phyloP scores from a whole-genome alignment of 1,284 basidiomycete genomes.

The Wallemia mellicola region DNA sequence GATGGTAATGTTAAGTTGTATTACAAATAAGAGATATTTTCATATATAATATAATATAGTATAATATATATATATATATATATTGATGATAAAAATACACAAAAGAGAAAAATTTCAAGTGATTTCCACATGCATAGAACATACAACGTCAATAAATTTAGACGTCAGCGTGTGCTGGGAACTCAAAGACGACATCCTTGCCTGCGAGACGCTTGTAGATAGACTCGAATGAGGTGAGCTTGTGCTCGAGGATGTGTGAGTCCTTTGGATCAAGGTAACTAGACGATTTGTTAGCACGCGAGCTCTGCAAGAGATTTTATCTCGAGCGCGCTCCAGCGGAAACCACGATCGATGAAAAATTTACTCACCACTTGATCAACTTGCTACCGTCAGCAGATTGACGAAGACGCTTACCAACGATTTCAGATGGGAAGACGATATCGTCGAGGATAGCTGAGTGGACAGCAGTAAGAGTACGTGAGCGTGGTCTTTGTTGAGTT shows the following conservation, averaged over 20 bases:
- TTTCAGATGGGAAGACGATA: conserved; percentile 95
- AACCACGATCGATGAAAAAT: neutral
- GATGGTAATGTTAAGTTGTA: neutral
- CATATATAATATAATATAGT: neutral
- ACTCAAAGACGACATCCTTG: conserved; percentile 75
- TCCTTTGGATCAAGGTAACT: conserved; percentile 97
- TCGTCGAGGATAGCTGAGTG: conserved; percentile 98
- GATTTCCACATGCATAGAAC: conserved; percentile 4
- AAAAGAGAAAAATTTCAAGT: no score
- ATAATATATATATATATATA: neutral
- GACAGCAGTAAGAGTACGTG: conserved; percentile 84
- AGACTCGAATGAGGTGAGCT: conserved; percentile 82
- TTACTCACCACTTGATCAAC: conserved; percentile 69
- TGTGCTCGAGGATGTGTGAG: conserved; percentile 96
- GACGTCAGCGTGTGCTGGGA: conserved; percentile 23
- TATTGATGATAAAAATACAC: no score
- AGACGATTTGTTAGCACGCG: conserved; percentile 8
- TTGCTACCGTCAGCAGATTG: conserved; percentile 69
- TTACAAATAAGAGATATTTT: neutral
- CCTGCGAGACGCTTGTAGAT: conserved; percentile 82
- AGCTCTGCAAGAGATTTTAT: conserved; percentile 2
- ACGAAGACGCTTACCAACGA: conserved; percentile 90
- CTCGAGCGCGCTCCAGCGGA: conserved; percentile 1
- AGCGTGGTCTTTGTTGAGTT: conserved; percentile 87
- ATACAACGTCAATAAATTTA: conserved; percentile 4